Conservation (phyloP, 352 stramenopile species). For the Globisporangium abappressorium region DNA sequence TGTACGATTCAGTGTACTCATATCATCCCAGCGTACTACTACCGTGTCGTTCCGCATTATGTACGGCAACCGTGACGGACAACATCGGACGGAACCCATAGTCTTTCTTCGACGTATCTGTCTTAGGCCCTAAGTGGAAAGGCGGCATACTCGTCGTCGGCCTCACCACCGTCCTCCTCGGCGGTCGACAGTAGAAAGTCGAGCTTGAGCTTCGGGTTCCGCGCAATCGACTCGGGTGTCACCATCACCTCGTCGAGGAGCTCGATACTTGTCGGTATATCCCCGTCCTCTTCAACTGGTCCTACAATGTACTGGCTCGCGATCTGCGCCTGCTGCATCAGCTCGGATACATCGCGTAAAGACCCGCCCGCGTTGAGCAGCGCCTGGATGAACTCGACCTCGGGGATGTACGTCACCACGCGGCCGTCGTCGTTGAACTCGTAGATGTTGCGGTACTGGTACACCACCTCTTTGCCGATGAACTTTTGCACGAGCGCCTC, state of each 20-base stretch:
- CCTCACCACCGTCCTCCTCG: not conserved
- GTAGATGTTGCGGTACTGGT: conserved; percentile 23
- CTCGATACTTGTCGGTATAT: not conserved
- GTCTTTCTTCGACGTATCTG: no score
- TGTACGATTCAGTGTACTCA: no score
- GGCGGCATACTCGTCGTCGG: not conserved
- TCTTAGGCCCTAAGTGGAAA: not conserved
- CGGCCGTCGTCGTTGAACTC: conserved; percentile 27
- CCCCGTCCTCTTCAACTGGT: not conserved
- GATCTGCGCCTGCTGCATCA: conserved; percentile 10
- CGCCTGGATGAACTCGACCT: conserved; percentile 26
- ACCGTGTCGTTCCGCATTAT: no score
- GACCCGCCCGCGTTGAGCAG: conserved; percentile 9
- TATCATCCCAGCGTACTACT: no score
- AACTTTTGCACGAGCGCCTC: conserved; percentile 29
- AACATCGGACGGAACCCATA: no score
- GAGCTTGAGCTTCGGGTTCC: not conserved
- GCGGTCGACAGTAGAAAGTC: not conserved
- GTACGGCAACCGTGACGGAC: no score
- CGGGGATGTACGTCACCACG: conserved; percentile 21
- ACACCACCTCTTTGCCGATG: conserved; percentile 27
- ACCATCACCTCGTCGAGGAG: not conserved
- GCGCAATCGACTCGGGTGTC: not conserved
- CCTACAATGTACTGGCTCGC: not conserved
- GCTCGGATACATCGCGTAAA: not conserved